Evolutionary conservation across 1,284 basidiomycete species (phyloP), one percentile per base, ranked within the genome.

Genomic region (Sanghuangporus sanghuang): DNA sequence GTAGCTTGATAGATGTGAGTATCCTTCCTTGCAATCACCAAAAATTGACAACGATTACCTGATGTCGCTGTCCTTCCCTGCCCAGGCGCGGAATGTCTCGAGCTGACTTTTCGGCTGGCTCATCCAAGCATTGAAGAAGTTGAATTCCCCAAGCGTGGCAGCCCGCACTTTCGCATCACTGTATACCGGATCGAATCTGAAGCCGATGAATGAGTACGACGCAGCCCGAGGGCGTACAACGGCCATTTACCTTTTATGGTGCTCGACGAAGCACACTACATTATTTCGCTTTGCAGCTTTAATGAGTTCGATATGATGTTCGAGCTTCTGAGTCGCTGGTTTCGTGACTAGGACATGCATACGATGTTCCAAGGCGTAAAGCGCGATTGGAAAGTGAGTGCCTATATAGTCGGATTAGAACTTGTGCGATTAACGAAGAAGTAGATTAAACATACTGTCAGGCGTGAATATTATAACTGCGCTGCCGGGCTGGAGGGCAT

Each of bases 51-150:
- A 46, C 1, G 50, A 67, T 67, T 62, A 85, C 87, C 87, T 90
- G 74, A 95, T 95, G 71, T 96, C 94, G 32, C 90, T 93, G 73
- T 96, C 94, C 74, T 89, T 92, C 23, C 95, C 95, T 7, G 94
- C 95, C 95, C 95, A 96, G 18, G 91, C 91, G 66, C 89, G 87
- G 85, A 96, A 96, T 0, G 94, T 96, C 76, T 94, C 92, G 35
- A 97, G 82, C 77, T 97, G 95, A 72, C 85, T 89, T 79, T 97
- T 97, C 55, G 95, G 95, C 74, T 96, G 95, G 70, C 91, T 93
- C 95, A 97, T 97, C 90, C 89, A 92, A 55, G 90, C 89, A 68
- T 79, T 90, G 79, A 91, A 91, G 76, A 95, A 97, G 77, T 95
- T 95, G 78, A 96, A 94, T 73, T 96, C 92, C 53, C 95, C 95